A percentile compares a stretch with the other conserved stretches of the same genome.
Evolutionary conservation across 768 basidiomycete genomes (phyloP).

Genomic region (Tephrocybe sp.): DNA sequence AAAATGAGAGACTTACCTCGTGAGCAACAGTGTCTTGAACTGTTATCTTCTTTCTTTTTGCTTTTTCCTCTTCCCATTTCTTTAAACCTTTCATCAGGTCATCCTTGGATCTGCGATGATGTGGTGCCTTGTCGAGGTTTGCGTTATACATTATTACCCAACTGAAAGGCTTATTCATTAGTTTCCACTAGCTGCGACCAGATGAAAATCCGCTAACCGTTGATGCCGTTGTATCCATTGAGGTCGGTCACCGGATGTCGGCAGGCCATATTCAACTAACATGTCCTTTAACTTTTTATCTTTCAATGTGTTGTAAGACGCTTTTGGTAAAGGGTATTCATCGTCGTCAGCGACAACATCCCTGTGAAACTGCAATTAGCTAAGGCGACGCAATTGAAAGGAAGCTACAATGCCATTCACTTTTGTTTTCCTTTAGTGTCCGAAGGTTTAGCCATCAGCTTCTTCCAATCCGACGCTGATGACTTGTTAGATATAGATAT

Average conservation of each 20-base stretch:
- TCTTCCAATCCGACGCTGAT: constrained; percentile 40
- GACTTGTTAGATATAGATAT: constrained; percentile 24
- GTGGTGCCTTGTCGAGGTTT: constrained; percentile 56
- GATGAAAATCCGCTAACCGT: constrained; percentile 35
- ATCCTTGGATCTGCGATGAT: constrained; percentile 40
- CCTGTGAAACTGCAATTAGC: not conserved
- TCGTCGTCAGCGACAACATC: constrained; percentile 28
- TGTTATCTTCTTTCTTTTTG: constrained; percentile 36
- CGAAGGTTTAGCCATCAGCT: constrained; percentile 34
- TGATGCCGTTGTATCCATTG: constrained; percentile 56
- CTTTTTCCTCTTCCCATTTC: constrained; percentile 53
- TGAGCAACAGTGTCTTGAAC: constrained; percentile 38
- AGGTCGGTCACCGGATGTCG: constrained; percentile 49
- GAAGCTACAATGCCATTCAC: constrained; percentile 12
- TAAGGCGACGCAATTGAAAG: not conserved
- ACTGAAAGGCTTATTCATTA: constrained; percentile 31
- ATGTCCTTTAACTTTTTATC: constrained; percentile 58
- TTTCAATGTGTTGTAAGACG: constrained; percentile 61
- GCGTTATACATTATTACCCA: constrained; percentile 73
- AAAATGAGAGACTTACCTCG: constrained; percentile 28
- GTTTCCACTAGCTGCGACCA: not conserved
- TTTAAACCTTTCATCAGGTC: constrained; percentile 53
- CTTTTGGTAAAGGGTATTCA: constrained; percentile 53
- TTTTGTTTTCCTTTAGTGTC: constrained; percentile 39
- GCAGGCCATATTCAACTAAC: constrained; percentile 47